A percentile compares a stretch with the other conserved stretches of the same genome.
phyloP scores from a whole-genome alignment of 2,329 filamentous ascomycete species.

The Dichotomopilus funicola region DNA sequence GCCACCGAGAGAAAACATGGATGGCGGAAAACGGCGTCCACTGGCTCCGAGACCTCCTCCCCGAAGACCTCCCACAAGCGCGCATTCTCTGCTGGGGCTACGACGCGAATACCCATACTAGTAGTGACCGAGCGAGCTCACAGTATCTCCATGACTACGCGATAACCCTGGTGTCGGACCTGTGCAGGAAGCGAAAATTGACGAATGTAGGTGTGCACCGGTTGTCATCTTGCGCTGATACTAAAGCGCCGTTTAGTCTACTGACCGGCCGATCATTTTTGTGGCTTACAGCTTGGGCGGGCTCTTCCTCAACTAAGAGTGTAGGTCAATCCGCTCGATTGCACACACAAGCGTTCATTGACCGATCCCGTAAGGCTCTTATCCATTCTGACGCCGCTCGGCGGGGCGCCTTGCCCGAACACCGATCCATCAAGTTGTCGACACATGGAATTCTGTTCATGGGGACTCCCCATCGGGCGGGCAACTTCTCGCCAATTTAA shows the following conservation, averaged over 20 bases:
- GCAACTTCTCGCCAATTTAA: conserved; percentile 27
- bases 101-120: conserved; percentile 55
- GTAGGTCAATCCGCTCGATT: not conserved
- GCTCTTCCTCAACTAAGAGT: not conserved
- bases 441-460: not conserved
- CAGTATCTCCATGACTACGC: conserved; percentile 31
- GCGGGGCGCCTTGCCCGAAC: not conserved
- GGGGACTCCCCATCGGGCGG: conserved; percentile 33
- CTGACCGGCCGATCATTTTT: not conserved
- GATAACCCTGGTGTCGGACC: conserved; percentile 28
- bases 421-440: not conserved
- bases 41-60: conserved; percentile 63
- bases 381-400: not conserved
- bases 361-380: not conserved
- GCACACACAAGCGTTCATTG: not conserved
- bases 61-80: conserved; percentile 46
- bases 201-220: conserved; percentile 3
- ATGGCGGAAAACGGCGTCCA: conserved; percentile 49
- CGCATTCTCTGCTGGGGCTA: conserved; percentile 67
- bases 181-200: conserved; percentile 26
- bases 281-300: not conserved
- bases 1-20: conserved; percentile 58
- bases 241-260: not conserved
- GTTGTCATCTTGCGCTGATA: not conserved
- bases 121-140: conserved; percentile 22